Evolutionary conservation across 1,284 basidiomycete genomes (phyloP), one percentile per base, ranked within the genome.

Genomic region (Jaminaea rosea): DNA sequence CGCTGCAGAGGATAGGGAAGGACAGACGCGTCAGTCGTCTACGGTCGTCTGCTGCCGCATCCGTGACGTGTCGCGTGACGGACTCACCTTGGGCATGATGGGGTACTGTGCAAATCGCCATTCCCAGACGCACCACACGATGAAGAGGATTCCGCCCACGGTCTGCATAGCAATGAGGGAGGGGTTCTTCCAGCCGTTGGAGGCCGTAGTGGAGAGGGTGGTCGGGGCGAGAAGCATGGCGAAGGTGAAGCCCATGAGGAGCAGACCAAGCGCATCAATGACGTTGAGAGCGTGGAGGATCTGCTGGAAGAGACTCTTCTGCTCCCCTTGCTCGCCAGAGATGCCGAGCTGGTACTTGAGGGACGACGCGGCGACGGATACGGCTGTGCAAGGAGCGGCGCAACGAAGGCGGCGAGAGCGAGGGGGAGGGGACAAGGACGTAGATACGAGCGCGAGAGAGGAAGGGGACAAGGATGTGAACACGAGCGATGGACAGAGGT

Each of bases 401-500:
- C 21, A 21, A 15, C 3, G 10, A n/a, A 36, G 34, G 34, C 4
- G 34, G n/a, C 34, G 34, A 36, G 3, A 36, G 10, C 21, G n/a
- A 21, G 3, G 4, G 34, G 10, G 34, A 36, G 34, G 34, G 4
- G 21, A 36, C n/a, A 26, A 23, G 19, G 41, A 24, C n/a, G 26
- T 44, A 23, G 24, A 23, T 6, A 21, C n/a, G 19, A 23, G 17
- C 41, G 41, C 19, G 17, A 44, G 72, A 74, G 46, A 78, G 63
- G 11, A 76, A 65, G 3, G 6, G n/a, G 21, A 36, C 21, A 21
- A 36, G 21, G 34, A 36, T 21, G 34, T 36, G 4, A n/a, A 21
- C n/a, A 21, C 34, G 10, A 4, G n/a, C n/a, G n/a, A n/a, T n/a
- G n/a, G n/a, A n/a, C n/a, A n/a, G n/a, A n/a, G n/a, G n/a, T n/a